Base-by-base conservation (phyloP, 192 early-diverging fungal genomes). In the Mortierella hygrophila region DNA sequence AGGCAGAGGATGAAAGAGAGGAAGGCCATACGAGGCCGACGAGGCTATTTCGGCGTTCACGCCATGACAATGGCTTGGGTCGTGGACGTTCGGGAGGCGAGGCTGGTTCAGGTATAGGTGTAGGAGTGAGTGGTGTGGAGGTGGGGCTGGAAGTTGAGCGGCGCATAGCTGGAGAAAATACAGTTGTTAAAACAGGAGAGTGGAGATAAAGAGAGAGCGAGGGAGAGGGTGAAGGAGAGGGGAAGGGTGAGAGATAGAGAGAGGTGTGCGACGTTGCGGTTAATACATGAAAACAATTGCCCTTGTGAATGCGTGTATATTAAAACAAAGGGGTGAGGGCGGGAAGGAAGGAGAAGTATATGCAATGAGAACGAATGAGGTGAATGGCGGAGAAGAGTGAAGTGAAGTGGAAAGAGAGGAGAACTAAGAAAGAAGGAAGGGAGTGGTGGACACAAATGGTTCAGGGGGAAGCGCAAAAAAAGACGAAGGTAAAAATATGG, bases 1-100 rank as follows among this genome's bases (percentile, higher is more conserved):
- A 68, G 0, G 69, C 78, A 72, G 82, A 85, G 15, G 84, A 86
- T n/a, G 75, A 80, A 15, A 69, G 73, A 40, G 73, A 76, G 7
- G 82, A 86, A 26, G 82, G 82, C 82, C 79, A 86, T 23, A 86
- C 79, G 35, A 86, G 60, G 35, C 79, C 84, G 21, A 86, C 84
- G 40, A 86, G 47, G 60, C 84, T 86, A 60, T 86, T 81, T 37
- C 84, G 65, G 20, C 84, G 74, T n/a, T 86, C 84, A 21, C 79
- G 78, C 84, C 84, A 86, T 29, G 84, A 78, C 38, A 81, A 75
- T 47, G 84, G 75, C 20, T 81, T 86, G 20, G 84, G 78, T 11
- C 79, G 79, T 26, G 26, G 68, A 68, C 83, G 75, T 21, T 80
- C 78, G 10, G 41, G 41, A 57, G 74, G 70, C 15, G 70, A 38